A percentile compares a stretch with the other conserved stretches of the same genome.
Conservation (phyloP, 1,139 yeast species). For the Arxiozyma telluris region DNA sequence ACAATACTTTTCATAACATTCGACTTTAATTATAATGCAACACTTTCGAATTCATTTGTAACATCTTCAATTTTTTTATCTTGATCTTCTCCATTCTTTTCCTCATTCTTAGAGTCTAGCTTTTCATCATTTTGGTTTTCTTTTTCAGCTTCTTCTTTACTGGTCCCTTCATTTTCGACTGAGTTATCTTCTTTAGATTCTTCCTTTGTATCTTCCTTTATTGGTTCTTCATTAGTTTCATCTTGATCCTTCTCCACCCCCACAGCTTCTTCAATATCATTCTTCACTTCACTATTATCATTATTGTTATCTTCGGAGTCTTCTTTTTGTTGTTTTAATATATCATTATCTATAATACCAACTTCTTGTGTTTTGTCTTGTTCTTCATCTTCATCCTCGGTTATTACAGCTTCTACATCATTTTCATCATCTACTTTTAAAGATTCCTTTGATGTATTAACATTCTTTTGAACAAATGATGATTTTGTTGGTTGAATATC, state of each 20-base stretch:
- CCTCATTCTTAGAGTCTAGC: constrained; percentile 1
- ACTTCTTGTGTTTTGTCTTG: constrained; percentile 1
- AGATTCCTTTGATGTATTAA: constrained; percentile 1
- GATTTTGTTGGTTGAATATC: background rate
- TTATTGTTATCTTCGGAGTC: constrained; percentile 3
- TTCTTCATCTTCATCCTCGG: constrained; percentile 5
- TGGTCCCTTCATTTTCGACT: constrained; percentile 3
- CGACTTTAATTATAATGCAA: constrained; percentile 18
- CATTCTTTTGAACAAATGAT: background rate
- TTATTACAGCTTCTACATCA: constrained; percentile 5
- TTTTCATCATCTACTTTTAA: constrained; percentile 4
- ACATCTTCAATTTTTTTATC: constrained; percentile 3
- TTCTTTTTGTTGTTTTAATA: constrained; percentile 3
- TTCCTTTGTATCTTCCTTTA: constrained; percentile 1
- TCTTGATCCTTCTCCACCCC: constrained; percentile 2
- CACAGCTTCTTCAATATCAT: background rate
- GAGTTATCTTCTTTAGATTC: constrained; percentile 1
- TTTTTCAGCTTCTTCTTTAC: constrained; percentile 5
- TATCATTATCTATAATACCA: background rate
- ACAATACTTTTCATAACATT: constrained; percentile 10
- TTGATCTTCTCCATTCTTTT: background rate
- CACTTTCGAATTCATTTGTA: constrained; percentile 23
- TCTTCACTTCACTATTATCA: constrained; percentile 1
- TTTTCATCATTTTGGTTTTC: constrained; percentile 10
- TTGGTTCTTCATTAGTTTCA: constrained; percentile 3